Conservation (phyloP, 2,329 filamentous ascomycete genomes). For the Conoideocrella luteorostrata region DNA sequence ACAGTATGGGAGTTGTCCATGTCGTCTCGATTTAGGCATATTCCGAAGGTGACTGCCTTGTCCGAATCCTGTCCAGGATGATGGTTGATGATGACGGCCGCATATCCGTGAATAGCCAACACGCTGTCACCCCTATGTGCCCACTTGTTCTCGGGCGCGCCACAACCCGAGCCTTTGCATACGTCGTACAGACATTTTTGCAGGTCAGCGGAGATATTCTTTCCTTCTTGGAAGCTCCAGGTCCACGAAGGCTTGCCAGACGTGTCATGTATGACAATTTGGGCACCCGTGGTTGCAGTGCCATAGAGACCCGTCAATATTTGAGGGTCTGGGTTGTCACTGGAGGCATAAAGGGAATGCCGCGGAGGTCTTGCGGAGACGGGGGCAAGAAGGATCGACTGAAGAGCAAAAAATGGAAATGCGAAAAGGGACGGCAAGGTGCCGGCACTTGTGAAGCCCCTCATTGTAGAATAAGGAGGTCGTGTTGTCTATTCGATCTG, state of each 20-base stretch:
- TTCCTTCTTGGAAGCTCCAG: slow-evolving; percentile 1
- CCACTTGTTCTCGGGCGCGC: slow-evolving; percentile 2
- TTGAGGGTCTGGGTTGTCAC: background rate
- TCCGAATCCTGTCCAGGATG: background rate
- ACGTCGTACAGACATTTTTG: background rate
- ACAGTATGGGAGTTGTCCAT: slow-evolving; percentile 4
- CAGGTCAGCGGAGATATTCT: slow-evolving; percentile 3
- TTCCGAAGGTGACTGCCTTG: slow-evolving; percentile 3
- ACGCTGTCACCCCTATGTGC: slow-evolving; percentile 3
- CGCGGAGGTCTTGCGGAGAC: background rate
- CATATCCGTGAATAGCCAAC: background rate
- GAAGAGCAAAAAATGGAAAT: too few relatives aligned
- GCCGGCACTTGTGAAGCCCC: too few relatives aligned
- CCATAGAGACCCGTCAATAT: slow-evolving; percentile 1
- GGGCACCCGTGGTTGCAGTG: background rate
- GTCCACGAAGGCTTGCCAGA: background rate
- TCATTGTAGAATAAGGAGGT: too few relatives aligned
- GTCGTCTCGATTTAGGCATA: slow-evolving; percentile 1
- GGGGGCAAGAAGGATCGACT: too few relatives aligned
- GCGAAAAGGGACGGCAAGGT: too few relatives aligned
- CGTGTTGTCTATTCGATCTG: too few relatives aligned
- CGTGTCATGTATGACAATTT: slow-evolving; percentile 1
- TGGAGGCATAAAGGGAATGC: too few relatives aligned
- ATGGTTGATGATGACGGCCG: slow-evolving; percentile 6
- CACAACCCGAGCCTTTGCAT: too few relatives aligned